A percentile compares a stretch with the other conserved stretches of the same genome.
phyloP scores from a whole-genome alignment of 108 stramenopile genomes.

The Nannochloropsis gaditana region DNA sequence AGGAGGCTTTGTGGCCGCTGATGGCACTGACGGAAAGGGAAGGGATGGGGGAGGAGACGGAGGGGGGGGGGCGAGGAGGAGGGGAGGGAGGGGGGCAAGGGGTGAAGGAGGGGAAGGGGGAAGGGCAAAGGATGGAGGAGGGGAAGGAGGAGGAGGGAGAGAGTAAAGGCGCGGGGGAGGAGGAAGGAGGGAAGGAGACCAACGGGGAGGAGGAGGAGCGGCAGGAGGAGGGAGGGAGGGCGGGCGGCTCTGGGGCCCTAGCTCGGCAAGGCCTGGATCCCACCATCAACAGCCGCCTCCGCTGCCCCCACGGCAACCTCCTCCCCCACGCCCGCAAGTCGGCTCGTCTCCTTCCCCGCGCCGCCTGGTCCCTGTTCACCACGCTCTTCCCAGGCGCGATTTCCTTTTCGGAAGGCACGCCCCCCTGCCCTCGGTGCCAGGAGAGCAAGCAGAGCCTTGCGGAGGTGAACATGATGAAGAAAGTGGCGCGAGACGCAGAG shows the following conservation, averaged over 20 bases:
- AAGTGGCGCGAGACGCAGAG: background rate
- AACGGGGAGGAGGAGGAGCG: background rate
- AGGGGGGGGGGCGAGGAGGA: background rate
- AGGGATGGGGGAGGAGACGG: background rate
- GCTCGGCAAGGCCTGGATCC: background rate
- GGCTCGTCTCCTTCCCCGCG: background rate
- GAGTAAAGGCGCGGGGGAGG: background rate
- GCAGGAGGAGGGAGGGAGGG: background rate
- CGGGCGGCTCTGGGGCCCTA: too few relatives aligned
- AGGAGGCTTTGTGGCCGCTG: background rate
- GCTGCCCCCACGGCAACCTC: background rate
- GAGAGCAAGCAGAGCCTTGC: background rate
- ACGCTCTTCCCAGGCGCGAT: background rate
- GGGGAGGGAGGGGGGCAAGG: background rate
- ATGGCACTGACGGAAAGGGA: background rate
- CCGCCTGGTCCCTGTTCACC: background rate
- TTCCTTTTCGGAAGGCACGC: background rate
- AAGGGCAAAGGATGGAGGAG: background rate
- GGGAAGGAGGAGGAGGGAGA: background rate
- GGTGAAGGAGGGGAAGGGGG: background rate
- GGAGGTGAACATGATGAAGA: background rate
- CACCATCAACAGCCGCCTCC: background rate
- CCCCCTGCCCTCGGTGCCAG: background rate
- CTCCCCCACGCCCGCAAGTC: background rate
- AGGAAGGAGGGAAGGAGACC: background rate